A percentile compares a stretch with the other conserved stretches of the same genome.
Evolutionary conservation across 441 rosid species (phyloP).

Genomic region (Eruca vesicaria): DNA sequence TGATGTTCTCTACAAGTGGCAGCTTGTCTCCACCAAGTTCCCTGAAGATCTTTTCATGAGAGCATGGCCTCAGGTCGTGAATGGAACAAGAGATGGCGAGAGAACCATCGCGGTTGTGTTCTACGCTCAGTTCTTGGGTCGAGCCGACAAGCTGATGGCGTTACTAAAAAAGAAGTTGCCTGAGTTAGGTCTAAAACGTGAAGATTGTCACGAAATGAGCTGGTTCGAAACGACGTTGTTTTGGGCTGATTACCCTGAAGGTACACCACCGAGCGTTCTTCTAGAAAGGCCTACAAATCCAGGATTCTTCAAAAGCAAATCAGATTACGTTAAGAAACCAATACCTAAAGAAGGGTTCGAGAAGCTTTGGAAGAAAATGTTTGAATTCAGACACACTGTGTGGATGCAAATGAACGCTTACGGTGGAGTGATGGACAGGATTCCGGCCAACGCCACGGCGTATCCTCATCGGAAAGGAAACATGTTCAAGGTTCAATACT

Average conservation of each 20-base stretch:
- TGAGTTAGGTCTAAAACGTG: slow-evolving; percentile 49
- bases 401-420: slow-evolving; percentile 61
- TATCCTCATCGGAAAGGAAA: slow-evolving; percentile 64
- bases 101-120: slow-evolving; percentile 39
- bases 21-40: slow-evolving; percentile 51
- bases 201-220: slow-evolving; percentile 55
- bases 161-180: slow-evolving; percentile 48
- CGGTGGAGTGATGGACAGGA: slow-evolving; percentile 62
- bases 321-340: slow-evolving; percentile 52
- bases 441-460: slow-evolving; percentile 42
- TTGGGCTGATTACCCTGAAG: slow-evolving; percentile 51
- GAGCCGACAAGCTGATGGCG: slow-evolving; percentile 8
- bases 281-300: slow-evolving; percentile 50
- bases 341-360: slow-evolving; percentile 53
- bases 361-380: slow-evolving; percentile 53
- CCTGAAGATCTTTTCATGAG: slow-evolving; percentile 60
- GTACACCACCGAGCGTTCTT: slow-evolving; percentile 49
- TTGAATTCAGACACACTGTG: slow-evolving; percentile 45
- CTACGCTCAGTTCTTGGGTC: slow-evolving; percentile 56
- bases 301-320: slow-evolving; percentile 66
- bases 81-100: slow-evolving; percentile 37
- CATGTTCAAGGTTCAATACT: slow-evolving; percentile 52
- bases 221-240: slow-evolving; percentile 66
- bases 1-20: slow-evolving; percentile 54
- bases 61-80: slow-evolving; percentile 29